Evolutionary conservation across 106 monocot genomes (phyloP), one percentile per base, ranked within the genome.

Genomic region (Narthecium ossifragum): DNA sequence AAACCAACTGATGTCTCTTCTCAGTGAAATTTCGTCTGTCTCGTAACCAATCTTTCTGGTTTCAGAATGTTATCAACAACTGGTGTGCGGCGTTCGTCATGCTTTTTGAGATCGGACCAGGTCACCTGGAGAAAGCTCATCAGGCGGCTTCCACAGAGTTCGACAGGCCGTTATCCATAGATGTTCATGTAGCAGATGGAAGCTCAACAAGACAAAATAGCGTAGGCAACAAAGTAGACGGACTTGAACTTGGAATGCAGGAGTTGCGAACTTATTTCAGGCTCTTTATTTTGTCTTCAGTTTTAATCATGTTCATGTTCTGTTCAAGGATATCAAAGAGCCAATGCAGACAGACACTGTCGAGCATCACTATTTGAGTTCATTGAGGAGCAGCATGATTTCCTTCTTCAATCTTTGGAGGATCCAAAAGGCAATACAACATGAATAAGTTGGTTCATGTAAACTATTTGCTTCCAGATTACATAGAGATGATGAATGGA

Each of bases 221-320:
- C 28, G 68, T 57, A 11, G 56, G 73, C 12, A 71, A 30, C 37
- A 78, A 43, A 38, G 32, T 63, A 21, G 93, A 89, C 7, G 85
- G 69, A 8, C 65, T 96, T 8, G 96, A 86, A 6, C 65, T 90
- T 26, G 96, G 90, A 5, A 76, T 96, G 67, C 80, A 79, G 51
- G 96, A 96, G 56, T 52, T 90, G 61, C 86, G 84, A 66, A 84
- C 83, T 34, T 90, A 96, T 46, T 96, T 90, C 55, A 66, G 96
- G 62, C 68, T 96, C 11, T 90, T 96, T 57, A 59, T 96, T 61
- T 46, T 96, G n/a, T 96, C 96, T 1, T 80, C 78, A 11, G 80
- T 81, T 17, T 40, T 96, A 23, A 46, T 96, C 48, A 70, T 96
- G 90, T 84, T 96, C 76, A 96, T 96, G 90, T 90, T 96, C 57